Percentiles rank a stretch among this genome's conserved stretches.
These are phyloP conservation scores for Pholiota conissans DNA, from an alignment of 768 basidiomycete genomes.

Conservation along the genomic window DNA sequence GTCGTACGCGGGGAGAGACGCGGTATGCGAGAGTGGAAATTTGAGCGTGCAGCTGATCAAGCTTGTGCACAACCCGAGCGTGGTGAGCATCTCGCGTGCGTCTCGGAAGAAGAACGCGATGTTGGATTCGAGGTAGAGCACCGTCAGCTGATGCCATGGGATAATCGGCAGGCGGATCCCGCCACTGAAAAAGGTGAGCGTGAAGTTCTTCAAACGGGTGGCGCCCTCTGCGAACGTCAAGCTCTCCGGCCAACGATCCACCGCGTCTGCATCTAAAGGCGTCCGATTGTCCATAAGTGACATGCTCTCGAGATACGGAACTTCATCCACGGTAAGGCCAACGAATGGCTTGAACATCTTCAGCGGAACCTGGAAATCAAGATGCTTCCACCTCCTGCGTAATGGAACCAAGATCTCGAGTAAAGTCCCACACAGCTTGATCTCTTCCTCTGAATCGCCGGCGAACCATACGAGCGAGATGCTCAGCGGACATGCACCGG, in stretches of 20 bases:
- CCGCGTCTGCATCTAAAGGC: conserved; percentile 15
- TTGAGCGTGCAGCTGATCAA: conserved; percentile 27
- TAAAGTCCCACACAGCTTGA: conserved; percentile 19
- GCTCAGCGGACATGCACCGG: conserved; percentile 24
- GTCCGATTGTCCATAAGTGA: conserved; percentile 27
- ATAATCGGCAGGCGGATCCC: conserved; percentile 25
- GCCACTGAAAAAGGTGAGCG: conserved; percentile 27
- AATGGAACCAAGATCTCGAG: conserved; percentile 23
- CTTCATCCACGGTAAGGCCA: conserved; percentile 21
- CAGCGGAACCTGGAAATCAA: conserved; percentile 27
- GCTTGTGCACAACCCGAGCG: conserved; percentile 18
- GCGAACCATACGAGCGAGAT: conserved; percentile 29
- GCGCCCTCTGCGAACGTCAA: conserved; percentile 22
- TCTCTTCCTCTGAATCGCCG: conserved; percentile 25
- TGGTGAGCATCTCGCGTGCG: conserved; percentile 23
- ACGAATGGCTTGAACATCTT: conserved; percentile 27
- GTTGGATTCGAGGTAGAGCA: conserved; percentile 29
- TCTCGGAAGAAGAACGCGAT: conserved; percentile 27
- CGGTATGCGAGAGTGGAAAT: conserved; percentile 26
- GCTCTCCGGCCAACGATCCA: conserved; percentile 24
- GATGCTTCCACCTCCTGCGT: conserved; percentile 21
- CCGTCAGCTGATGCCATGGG: conserved; percentile 24
- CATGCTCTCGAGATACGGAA: conserved; percentile 24
- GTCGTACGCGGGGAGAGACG: conserved; percentile 15
- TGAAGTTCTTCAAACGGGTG: conserved; percentile 19